A percentile compares a stretch with the other conserved stretches of the same genome.
These are phyloP conservation scores for Aureobasidium pullulans DNA, from an alignment of 2,329 filamentous ascomycete species.

Conservation along the genomic window DNA sequence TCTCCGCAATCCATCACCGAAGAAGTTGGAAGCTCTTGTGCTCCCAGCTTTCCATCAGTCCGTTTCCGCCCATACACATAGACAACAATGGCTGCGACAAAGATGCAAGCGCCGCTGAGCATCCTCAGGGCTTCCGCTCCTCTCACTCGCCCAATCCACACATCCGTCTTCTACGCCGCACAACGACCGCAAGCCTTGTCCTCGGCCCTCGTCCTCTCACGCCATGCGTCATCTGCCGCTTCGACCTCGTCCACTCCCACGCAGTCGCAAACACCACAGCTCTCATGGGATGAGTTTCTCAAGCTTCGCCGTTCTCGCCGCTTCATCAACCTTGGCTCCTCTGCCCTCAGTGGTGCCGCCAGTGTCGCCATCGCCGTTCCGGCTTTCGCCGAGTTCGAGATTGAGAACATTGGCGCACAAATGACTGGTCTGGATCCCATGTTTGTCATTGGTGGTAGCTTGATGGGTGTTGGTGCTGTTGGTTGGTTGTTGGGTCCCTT, in stretches of 20 bases:
- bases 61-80: background rate
- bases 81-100: background rate
- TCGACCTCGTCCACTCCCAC: background rate
- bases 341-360: slow-evolving; percentile 55
- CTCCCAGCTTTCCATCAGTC: background rate
- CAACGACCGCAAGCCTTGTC: slow-evolving; percentile 3
- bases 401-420: slow-evolving; percentile 58
- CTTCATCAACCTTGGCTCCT: slow-evolving; percentile 73
- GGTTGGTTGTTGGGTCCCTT: slow-evolving; percentile 87
- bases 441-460: slow-evolving; percentile 73
- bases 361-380: slow-evolving; percentile 57
- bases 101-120: background rate
- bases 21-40: slow-evolving; percentile 10
- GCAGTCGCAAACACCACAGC: slow-evolving; percentile 18
- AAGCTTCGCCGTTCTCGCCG: slow-evolving; percentile 78
- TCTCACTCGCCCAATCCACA: background rate
- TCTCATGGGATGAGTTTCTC: slow-evolving; percentile 86
- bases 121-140: background rate
- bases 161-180: background rate
- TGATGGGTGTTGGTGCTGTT: slow-evolving; percentile 65
- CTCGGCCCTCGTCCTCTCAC: slow-evolving; percentile 2
- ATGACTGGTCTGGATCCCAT: slow-evolving; percentile 83
- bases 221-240: slow-evolving; percentile 5
- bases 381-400: slow-evolving; percentile 61
- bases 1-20: background rate